Evolutionary conservation across 2,329 filamentous ascomycete genomes (phyloP), one percentile per base, ranked within the genome.

Genomic region (Ascocoryne sarcoides): DNA sequence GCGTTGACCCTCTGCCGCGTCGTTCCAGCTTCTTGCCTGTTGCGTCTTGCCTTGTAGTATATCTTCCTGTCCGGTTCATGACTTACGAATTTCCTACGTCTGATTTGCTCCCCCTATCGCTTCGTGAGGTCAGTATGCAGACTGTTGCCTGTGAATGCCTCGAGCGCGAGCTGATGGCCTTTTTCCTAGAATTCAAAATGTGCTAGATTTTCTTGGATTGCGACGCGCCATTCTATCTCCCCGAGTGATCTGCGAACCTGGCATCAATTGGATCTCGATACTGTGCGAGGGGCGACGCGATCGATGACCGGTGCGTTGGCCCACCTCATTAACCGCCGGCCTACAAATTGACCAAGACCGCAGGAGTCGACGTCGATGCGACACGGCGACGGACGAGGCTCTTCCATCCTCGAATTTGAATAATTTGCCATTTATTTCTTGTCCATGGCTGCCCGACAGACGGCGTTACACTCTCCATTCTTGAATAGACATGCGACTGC

Each of bases 391-490:
- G 36, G 17, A 32, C 17, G 41, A 40, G 39, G 28, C 32, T 30
- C 31, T 38, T 31, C 43, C 36, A 30, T 43, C 44, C 45, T 47
- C 40, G 36, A 32, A 33, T 35, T 18, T 16, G 14, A 37, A 18
- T 39, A 23, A 16, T 37, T 32, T 38, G 16, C 39, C 7, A 31
- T n/a, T n/a, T n/a, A n/a, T 19, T 37, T 39, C 18, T 42, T 51
- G 43, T 46, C 43, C 36, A 60, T 60, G 57, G 54, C 57, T 53
- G 45, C 46, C 39, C 46, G 43, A 39, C 38, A 47, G 26, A 51
- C 47, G 12, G 43, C 48, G 23, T 46, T 49, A 18, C 57, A 56
- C 42, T 54, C 56, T 44, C 54, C 56, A 42, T 49, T 56, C 47
- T 43, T 45, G n/a, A 51, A 51, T 40, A 50, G 48, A 49, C 39